Base-by-base conservation (phyloP, 2,329 filamentous ascomycete genomes). In the Botrytis fragariae region DNA sequence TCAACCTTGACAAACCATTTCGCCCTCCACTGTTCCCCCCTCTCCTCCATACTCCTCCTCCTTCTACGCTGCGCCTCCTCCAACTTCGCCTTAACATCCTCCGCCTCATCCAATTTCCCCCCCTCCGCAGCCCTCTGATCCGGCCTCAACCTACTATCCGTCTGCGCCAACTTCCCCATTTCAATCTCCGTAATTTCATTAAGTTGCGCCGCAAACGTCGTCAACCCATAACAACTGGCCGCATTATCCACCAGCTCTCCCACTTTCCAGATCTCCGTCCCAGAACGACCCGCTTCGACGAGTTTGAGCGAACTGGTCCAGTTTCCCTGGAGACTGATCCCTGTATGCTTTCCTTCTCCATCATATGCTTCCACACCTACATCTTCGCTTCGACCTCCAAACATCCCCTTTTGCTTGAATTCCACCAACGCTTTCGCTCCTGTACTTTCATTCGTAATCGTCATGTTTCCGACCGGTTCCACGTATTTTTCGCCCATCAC, bases 401-500 rank as follows among this genome's bases (percentile, higher is more conserved):
- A 99, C 93, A 99, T 97, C 77, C 96, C 95, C 80, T 96, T 97
- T 72, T 92, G 90, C 81, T 96, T 97, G 85, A 99, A 99, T 73
- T 95, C 94, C 64, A 94, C 90, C n/a, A 91, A 87, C 1, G 94
- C 93, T 81, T 93, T 95, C 77, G 92, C 90, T 12, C 95, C 94
- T 0, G 91, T 94, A 8, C 88, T 92, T 79, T 99, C 96, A 81
- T 95, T 95, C 76, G 89, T 84, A 48, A 99, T 89, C 37, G 91
- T 90, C 93, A 98, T 96, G 61, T 89, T 93, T 63, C 95, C 95
- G 0, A 97, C 93, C 0, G 96, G 96, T 83, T 99, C 96, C 20
- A 98, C 90, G 81, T 99, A 99, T 83, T 98, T 99, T 83, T 99
- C 96, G 57, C 96, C 96, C 79, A 97, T 95, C 72, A 99, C 97